Base-by-base conservation (phyloP, 2,329 filamentous ascomycete genomes). In the Basipetospora sp. region DNA sequence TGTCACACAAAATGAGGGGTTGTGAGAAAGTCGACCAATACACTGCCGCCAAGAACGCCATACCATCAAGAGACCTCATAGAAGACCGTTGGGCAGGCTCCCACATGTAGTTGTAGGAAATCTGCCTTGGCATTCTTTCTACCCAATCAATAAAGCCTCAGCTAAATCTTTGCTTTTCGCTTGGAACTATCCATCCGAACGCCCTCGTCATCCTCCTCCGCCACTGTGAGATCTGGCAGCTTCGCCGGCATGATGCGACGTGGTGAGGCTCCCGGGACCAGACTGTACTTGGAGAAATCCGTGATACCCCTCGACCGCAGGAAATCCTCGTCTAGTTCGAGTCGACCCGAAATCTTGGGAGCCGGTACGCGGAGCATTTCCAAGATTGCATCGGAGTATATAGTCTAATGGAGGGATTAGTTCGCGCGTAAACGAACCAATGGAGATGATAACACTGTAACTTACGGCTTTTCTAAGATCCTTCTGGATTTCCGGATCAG, bases 321-420 rank as follows among this genome's bases (percentile, higher is more conserved):
- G 45, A 86, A 90, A 51, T 92, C 84, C 52, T 92, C 84, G 48
- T 92, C 85, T 1, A 86, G 68, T 41, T 78, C 65, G 4, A 88
- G 59, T 31, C 72, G 57, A 0, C 84, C 85, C 51, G 84, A 92
- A 16, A 90, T 77, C 4, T 56, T 54, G 1, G 59, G 44, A 0
- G 72, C 58, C 0, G 77, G 72, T 0, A 78, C 68, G 8, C 58
- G 53, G 2, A 90, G 61, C 55, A 92, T 80, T 2, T 70, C 79
- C 1, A 88, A 55, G 14, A 92, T 73, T 2, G 84, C 83, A 49
- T 87, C 80, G 0, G 81, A 84, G 57, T 83, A 92, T 43, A 92
- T 80, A 5, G 69, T 34, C 36, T 36, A n/a, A n/a, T n/a, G n/a
- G n/a, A n/a, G n/a, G n/a, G n/a, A n/a, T n/a, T n/a, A n/a, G n/a